These are phyloP conservation scores for Aspergillus pseudotamarii DNA, from an alignment of 2,329 filamentous ascomycete genomes.

Conservation along the genomic window DNA sequence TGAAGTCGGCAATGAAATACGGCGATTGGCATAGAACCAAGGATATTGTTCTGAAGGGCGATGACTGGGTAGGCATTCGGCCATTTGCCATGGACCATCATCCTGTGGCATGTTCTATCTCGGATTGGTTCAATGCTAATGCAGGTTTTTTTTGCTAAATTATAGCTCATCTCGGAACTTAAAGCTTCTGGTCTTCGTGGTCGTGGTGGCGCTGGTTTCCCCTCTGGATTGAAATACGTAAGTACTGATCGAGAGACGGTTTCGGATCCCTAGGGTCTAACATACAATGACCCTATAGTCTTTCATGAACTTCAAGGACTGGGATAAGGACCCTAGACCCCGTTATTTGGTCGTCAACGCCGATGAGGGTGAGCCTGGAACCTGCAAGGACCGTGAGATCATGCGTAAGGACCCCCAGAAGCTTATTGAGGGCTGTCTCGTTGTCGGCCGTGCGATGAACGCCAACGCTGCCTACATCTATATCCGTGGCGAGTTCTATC, in stretches of 20 bases:
- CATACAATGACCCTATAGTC: conserved; percentile 60
- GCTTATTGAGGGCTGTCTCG: conserved; percentile 93
- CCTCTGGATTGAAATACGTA: conserved; percentile 99
- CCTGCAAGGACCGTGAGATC: conserved; percentile 99
- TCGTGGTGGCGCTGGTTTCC: conserved; percentile 95
- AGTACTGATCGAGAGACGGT: conserved; percentile 37
- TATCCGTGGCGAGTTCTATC: conserved; percentile 96
- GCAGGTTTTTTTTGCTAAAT: background rate
- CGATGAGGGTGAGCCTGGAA: conserved; percentile 97
- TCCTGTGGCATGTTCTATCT: conserved; percentile 1
- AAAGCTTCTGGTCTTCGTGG: conserved; percentile 95
- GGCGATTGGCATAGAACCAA: conserved; percentile 99
- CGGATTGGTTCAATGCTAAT: background rate
- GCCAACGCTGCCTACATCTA: conserved; percentile 98
- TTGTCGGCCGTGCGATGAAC: conserved; percentile 98
- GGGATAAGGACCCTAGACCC: conserved; percentile 96
- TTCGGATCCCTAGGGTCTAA: background rate
- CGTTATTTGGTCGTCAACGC: conserved; percentile 98
- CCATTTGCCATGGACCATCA: conserved; percentile 13
- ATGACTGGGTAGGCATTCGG: conserved; percentile 72
- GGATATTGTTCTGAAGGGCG: conserved; percentile 94
- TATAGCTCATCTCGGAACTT: conserved; percentile 88
- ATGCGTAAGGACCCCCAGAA: conserved; percentile 99
- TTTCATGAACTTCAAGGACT: conserved; percentile 99
- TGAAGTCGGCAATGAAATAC: conserved; percentile 95